These are phyloP conservation scores for Leishmania mexicana DNA, from an alignment of 208 protist species.

Conservation along the genomic window DNA sequence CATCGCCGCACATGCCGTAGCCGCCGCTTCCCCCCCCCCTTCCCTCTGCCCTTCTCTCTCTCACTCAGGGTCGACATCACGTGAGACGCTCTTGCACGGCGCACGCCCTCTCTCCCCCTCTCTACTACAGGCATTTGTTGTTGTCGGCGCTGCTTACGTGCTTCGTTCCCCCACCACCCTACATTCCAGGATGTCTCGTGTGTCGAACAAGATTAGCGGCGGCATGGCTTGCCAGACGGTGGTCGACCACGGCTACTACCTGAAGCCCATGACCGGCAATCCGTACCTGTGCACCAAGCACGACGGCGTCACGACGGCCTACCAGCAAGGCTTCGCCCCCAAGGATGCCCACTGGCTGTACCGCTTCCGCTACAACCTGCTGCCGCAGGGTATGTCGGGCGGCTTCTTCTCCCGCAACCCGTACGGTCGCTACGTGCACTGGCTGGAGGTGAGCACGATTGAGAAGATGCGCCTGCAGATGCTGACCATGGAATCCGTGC, in stretches of 20 bases:
- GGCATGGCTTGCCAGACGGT: conserved; percentile 60
- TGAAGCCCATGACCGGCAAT: conserved; percentile 79
- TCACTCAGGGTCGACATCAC: not conserved
- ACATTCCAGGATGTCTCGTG: conserved; percentile 54
- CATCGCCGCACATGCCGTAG: not conserved
- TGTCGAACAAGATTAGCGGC: conserved; percentile 53
- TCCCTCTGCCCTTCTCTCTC: not conserved
- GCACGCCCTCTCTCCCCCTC: not conserved
- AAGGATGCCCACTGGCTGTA: conserved; percentile 82
- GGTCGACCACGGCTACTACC: conserved; percentile 68
- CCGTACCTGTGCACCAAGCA: conserved; percentile 72
- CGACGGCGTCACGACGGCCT: conserved; percentile 73
- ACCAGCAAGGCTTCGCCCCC: conserved; percentile 70
- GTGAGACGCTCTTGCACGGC: not conserved
- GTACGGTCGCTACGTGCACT: conserved; percentile 81
- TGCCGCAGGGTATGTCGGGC: conserved; percentile 63
- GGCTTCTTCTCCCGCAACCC: conserved; percentile 85
- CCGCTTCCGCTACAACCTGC: conserved; percentile 82
- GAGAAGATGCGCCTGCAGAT: conserved; percentile 79
- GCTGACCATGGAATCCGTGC: conserved; percentile 59
- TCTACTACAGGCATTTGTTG: not conserved
- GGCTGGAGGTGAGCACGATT: conserved; percentile 86
- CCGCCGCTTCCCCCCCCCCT: not conserved
- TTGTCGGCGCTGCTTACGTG: not conserved
- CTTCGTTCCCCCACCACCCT: not conserved